A percentile compares a stretch with the other conserved stretches of the same genome.
Conservation (phyloP, 2,329 filamentous ascomycete species). For the Ceratocystiopsis brevicomis region DNA sequence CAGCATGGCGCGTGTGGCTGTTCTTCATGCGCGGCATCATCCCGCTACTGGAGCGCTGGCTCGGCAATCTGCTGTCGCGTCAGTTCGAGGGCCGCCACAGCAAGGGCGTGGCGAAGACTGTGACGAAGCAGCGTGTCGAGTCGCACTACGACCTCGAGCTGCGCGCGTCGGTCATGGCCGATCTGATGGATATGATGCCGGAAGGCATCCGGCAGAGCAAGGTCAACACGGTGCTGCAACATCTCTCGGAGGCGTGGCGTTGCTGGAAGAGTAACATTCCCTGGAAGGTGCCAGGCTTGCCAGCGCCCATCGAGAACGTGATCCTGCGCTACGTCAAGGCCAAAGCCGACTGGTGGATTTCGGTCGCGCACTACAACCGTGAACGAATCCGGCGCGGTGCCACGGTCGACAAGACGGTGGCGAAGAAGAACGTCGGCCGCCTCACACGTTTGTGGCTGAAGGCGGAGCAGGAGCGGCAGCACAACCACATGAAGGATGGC, state of each 20-base stretch:
- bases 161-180: constrained; percentile 94
- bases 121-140: constrained; percentile 96
- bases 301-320: constrained; percentile 95
- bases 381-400: constrained; percentile 92
- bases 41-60: constrained; percentile 86
- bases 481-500: constrained; percentile 99
- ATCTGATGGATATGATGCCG: constrained; percentile 99
- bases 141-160: constrained; percentile 96
- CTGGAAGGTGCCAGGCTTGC: constrained; percentile 94
- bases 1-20: constrained; percentile 95
- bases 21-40: constrained; percentile 99
- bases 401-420: constrained; percentile 96
- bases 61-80: constrained; percentile 86
- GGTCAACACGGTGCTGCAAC: constrained; percentile 91
- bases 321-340: constrained; percentile 97
- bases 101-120: constrained; percentile 96
- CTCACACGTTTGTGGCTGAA: constrained; percentile 93
- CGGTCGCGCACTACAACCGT: constrained; percentile 94
- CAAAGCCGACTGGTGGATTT: constrained; percentile 99
- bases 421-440: constrained; percentile 95
- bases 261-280: constrained; percentile 99
- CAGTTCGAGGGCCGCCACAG: constrained; percentile 97
- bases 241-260: constrained; percentile 94
- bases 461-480: constrained; percentile 92
- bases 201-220: constrained; percentile 99